A percentile compares a stretch with the other conserved stretches of the same genome.
Evolutionary conservation across 352 stramenopile genomes (phyloP).

Genomic region (Phytophthora ohioensis): DNA sequence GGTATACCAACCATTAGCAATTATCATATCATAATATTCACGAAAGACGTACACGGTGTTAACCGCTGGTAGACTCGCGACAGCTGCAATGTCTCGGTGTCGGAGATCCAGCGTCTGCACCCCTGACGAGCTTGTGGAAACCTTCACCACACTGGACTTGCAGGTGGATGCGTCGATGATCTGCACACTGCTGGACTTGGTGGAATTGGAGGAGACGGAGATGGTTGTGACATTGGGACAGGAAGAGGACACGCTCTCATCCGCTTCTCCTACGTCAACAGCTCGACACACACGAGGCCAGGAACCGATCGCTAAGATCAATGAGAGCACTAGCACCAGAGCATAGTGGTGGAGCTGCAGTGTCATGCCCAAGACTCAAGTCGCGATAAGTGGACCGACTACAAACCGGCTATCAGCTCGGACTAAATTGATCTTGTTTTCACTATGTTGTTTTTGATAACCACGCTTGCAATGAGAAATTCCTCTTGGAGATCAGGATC

Average conservation of each 20-base stretch:
- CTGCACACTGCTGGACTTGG: conserved; percentile 22
- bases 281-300: conserved; percentile 14
- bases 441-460: no score
- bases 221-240: conserved; percentile 50
- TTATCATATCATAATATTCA: not conserved
- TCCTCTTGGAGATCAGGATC: no score
- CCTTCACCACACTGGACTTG: conserved; percentile 28
- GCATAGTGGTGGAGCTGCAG: not conserved
- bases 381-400: not conserved
- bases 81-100: conserved; percentile 24
- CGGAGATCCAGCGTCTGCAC: conserved; percentile 32
- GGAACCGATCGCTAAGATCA: conserved; percentile 11
- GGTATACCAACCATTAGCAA: not conserved
- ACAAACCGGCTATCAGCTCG: not conserved
- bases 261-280: conserved; percentile 43
- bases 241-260: conserved; percentile 15
- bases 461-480: no score
- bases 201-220: conserved; percentile 24
- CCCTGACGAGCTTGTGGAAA: conserved; percentile 9
- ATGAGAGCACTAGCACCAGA: conserved; percentile 11
- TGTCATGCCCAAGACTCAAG: conserved; percentile 1
- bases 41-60: conserved; percentile 32
- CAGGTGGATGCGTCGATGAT: conserved; percentile 34
- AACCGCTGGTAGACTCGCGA: conserved; percentile 33
- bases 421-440: no score